A percentile compares a stretch with the other conserved stretches of the same genome.
Evolutionary conservation across 139 green algal species (phyloP).

Genomic region (Marvania coccoides): DNA sequence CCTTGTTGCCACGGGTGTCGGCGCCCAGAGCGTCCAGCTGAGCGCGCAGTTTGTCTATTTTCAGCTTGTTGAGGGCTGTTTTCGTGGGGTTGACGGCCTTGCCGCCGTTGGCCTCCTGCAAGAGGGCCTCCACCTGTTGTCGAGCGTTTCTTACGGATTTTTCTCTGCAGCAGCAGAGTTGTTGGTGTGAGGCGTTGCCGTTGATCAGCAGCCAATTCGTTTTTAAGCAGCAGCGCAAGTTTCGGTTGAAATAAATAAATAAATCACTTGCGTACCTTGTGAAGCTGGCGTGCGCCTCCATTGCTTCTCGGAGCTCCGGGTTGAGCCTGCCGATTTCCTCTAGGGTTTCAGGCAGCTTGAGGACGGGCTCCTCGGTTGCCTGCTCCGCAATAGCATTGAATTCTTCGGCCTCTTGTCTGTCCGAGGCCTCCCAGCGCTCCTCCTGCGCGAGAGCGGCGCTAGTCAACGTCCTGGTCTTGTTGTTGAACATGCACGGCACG

Average conservation of each 20-base stretch:
- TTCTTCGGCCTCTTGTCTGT: background rate
- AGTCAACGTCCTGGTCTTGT: background rate
- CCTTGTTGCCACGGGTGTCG: slow-evolving; percentile 22
- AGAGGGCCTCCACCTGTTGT: background rate
- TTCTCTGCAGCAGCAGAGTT: background rate
- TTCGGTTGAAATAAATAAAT: too few species aligned
- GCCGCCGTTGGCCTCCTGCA: background rate
- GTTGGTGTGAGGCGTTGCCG: background rate
- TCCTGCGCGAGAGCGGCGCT: background rate
- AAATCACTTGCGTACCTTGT: slow-evolving; percentile 11
- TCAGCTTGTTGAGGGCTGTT: slow-evolving; percentile 4
- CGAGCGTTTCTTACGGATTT: too few species aligned
- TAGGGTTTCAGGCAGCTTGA: slow-evolving; percentile 12
- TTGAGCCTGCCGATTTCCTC: background rate
- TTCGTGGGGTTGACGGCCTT: slow-evolving; percentile 10
- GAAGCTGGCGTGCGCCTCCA: slow-evolving; percentile 1
- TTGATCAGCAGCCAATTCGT: background rate
- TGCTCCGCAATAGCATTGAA: background rate
- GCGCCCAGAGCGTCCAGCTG: slow-evolving; percentile 4
- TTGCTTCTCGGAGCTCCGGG: slow-evolving; percentile 5
- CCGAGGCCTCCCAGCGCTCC: background rate
- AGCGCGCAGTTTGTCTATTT: slow-evolving; percentile 8
- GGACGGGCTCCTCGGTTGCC: background rate
- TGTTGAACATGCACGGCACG: background rate
- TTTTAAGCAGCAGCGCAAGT: too few species aligned